Evolutionary conservation across 257 asterid species (phyloP), one percentile per base, ranked within the genome.

Genomic region (Misopates orontium): DNA sequence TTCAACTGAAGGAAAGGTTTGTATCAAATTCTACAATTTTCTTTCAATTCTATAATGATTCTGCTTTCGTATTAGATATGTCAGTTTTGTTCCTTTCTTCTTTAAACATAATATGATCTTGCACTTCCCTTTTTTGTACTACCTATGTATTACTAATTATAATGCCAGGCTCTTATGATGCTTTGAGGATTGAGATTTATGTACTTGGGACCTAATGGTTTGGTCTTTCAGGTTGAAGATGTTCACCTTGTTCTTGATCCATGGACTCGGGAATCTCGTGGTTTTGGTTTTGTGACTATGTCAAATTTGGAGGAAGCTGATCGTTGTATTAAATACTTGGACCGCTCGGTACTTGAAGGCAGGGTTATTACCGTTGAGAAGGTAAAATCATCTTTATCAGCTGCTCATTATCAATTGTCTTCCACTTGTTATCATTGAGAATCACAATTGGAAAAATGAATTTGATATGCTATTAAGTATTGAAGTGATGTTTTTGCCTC

Each of bases 231-330:
- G 97, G 96, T 92, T 48, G 85, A 80, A 67, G 95, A 83, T 71
- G 82, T 87, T 36, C 92, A 83, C 73, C 97, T 92, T 77, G 97
- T 92, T 56, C 60, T 81, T 41, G 98, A 92, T 67, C 97, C 96
- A 5, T 60, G 86, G 91, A 85, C 97, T 4, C 78, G 87, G 50
- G 94, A 92, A 71, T 85, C 97, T 39, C 91, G 97, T 28, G 98
- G 98, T 62, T 92, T 92, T 77, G 93, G 96, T 69, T 92, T 92
- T 53, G 95, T 92, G 65, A 81, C 96, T 0, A 87, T 92, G 98
- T 80, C 97, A 1, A 60, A 71, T 17, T 68, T 89, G 68, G 42
- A 78, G 52, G 97, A 85, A 55, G 98, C 97, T 16, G 80, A 87
- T 0, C 73, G 88, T 45, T 92, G 98, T 81, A 74, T 92, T 67